These are phyloP conservation scores for Pseudopyricularia javanii DNA, from an alignment of 2,329 filamentous ascomycete genomes.

Conservation along the genomic window DNA sequence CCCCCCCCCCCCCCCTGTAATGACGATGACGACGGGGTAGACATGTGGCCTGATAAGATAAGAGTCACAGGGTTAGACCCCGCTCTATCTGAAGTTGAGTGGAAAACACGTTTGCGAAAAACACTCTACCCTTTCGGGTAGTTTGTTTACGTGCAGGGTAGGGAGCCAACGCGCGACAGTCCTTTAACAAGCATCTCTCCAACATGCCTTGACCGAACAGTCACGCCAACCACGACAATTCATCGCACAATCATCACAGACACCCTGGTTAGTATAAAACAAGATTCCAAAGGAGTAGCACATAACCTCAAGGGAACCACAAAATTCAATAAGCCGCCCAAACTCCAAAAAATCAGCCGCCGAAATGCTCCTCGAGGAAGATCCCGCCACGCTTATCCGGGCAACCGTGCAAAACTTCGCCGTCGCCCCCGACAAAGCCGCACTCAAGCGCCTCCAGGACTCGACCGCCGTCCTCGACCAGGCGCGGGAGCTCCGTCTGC, in stretches of 20 bases:
- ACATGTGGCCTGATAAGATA: slow-evolving; percentile 1
- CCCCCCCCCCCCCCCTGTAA: neutral
- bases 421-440: slow-evolving; percentile 71
- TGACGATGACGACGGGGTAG: neutral
- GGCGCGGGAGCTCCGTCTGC: slow-evolving; percentile 66
- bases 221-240: neutral
- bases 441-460: slow-evolving; percentile 71
- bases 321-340: neutral
- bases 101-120: neutral
- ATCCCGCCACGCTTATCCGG: slow-evolving; percentile 53
- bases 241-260: too few species aligned
- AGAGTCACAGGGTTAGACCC: neutral
- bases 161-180: neutral
- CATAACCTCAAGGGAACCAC: neutral
- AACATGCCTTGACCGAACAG: neutral
- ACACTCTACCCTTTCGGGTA: neutral
- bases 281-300: neutral
- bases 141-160: neutral
- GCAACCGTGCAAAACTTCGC: slow-evolving; percentile 94
- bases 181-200: neutral
- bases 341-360: too few species aligned
- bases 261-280: too few species aligned
- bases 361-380: slow-evolving; percentile 3
- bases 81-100: neutral
- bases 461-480: slow-evolving; percentile 74